Percentiles rank a stretch among this genome's conserved stretches.
Conservation (phyloP, 495 filamentous ascomycete species). For the Podospora pseudopauciseta region DNA sequence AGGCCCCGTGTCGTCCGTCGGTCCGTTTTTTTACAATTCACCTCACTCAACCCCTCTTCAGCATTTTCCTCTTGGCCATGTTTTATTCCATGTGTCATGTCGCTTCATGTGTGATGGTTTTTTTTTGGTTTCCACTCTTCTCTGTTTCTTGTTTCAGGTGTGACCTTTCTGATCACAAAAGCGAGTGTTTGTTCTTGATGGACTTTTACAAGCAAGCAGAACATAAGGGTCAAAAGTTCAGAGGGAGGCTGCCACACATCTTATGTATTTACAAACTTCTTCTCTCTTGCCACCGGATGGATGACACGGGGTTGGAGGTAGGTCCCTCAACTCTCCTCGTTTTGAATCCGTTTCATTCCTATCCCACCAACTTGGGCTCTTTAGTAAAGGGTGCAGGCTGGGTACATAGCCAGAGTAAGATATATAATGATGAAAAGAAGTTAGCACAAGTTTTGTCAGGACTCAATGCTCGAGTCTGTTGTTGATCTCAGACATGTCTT, state of each 20-base stretch:
- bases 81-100: conserved; percentile 7
- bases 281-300: neutral
- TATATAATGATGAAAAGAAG: neutral
- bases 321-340: neutral
- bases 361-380: neutral
- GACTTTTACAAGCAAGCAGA: neutral
- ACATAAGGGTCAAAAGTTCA: neutral
- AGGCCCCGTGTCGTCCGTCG: conserved; percentile 16
- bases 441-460: neutral
- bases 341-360: neutral
- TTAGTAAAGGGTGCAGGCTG: neutral
- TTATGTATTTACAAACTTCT: neutral
- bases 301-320: conserved; percentile 3
- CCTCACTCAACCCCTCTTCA: conserved; percentile 5
- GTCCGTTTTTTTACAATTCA: conserved; percentile 15
- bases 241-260: neutral
- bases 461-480: no score
- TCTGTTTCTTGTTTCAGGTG: neutral
- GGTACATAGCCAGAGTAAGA: neutral
- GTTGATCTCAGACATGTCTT: no score
- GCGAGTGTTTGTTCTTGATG: neutral
- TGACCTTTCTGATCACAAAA: neutral
- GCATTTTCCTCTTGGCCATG: neutral
- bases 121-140: neutral
- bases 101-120: conserved; percentile 1